A percentile compares a stretch with the other conserved stretches of the same genome.
phyloP scores from a whole-genome alignment of 1,139 yeast species.

The Candida frijolesensis region DNA sequence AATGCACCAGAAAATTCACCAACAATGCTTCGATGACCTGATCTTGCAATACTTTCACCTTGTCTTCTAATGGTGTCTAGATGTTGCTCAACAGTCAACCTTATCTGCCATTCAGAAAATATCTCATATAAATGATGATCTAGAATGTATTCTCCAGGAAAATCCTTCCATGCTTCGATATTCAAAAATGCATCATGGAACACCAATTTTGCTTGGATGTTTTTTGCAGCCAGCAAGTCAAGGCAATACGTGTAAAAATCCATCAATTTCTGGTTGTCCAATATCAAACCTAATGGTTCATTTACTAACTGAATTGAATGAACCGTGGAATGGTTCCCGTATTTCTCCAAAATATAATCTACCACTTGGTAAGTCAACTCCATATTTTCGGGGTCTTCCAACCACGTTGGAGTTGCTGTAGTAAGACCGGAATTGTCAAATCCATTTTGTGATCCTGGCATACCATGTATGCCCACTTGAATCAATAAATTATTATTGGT shows the following conservation, averaged over 20 bases:
- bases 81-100: slow-evolving; percentile 20
- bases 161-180: slow-evolving; percentile 24
- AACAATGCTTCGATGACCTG: slow-evolving; percentile 23
- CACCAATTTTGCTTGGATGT: slow-evolving; percentile 16
- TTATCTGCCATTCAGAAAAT: slow-evolving; percentile 22
- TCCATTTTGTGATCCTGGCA: slow-evolving; percentile 34
- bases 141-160: slow-evolving; percentile 18
- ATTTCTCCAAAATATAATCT: slow-evolving; percentile 23
- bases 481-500: slow-evolving; percentile 20
- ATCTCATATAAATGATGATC: slow-evolving; percentile 31
- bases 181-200: slow-evolving; percentile 28
- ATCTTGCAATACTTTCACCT: slow-evolving; percentile 19
- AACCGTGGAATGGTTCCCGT: slow-evolving; percentile 19
- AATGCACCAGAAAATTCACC: slow-evolving; percentile 32
- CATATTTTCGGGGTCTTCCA: slow-evolving; percentile 19
- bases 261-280: slow-evolving; percentile 19
- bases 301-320: slow-evolving; percentile 27
- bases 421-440: slow-evolving; percentile 29
- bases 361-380: slow-evolving; percentile 20
- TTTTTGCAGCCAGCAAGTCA: slow-evolving; percentile 13
- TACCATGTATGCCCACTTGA: slow-evolving; percentile 28
- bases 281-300: slow-evolving; percentile 24
- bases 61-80: slow-evolving; percentile 16
- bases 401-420: slow-evolving; percentile 16
- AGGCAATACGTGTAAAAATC: slow-evolving; percentile 20